Base-by-base conservation (phyloP, 2,329 filamentous ascomycete species). In the Rhexocercosporidium sp. region DNA sequence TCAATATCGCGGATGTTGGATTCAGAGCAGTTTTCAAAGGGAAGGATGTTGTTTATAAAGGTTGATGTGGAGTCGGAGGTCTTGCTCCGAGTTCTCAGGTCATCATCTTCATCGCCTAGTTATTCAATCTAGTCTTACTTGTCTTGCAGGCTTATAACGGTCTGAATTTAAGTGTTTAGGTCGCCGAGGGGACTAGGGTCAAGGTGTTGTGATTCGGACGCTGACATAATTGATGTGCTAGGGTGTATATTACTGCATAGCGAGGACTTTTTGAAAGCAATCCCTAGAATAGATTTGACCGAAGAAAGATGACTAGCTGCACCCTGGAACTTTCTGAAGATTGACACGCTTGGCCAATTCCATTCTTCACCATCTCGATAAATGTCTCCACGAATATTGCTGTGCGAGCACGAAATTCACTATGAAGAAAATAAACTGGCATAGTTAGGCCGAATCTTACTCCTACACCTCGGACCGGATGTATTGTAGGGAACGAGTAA, bases 101-200 rank as follows among this genome's bases (percentile, higher is more conserved):
- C 9, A 31, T 9, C 29, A 9, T 4, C 29, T 31, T 31, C 29
- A 31, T 31, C 29, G 29, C 29, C 29, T 31, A 31, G 29, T 5
- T 31, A 31, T 31, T 31, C 29, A 31, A 31, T 9, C 29, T 9
- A 31, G 9, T 9, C 29, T 31, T 31, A 9, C 29, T 31, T 31
- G 4, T 9, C 29, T 31, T 9, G 29, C n/a, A n/a, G n/a, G n/a
- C n/a, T n/a, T n/a, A n/a, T n/a, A n/a, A n/a, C 74, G 90, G 90
- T 0, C 78, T 91, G 68, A 91, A 92, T 75, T 78, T 92, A 34
- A 89, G 89, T 1, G 86, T 91, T 6, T 87, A 88, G 1, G 91
- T 89, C 51, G 89, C 87, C 71, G 90, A 92, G 77, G 92, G 89
- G 90, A 91, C 91, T 84, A 87, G 86, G 77, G 85, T 88, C 14